Percentiles rank a stretch among this genome's conserved stretches.
These are phyloP conservation scores for Metschnikowia borealis DNA, from an alignment of 805 yeast species.

Conservation along the genomic window DNA sequence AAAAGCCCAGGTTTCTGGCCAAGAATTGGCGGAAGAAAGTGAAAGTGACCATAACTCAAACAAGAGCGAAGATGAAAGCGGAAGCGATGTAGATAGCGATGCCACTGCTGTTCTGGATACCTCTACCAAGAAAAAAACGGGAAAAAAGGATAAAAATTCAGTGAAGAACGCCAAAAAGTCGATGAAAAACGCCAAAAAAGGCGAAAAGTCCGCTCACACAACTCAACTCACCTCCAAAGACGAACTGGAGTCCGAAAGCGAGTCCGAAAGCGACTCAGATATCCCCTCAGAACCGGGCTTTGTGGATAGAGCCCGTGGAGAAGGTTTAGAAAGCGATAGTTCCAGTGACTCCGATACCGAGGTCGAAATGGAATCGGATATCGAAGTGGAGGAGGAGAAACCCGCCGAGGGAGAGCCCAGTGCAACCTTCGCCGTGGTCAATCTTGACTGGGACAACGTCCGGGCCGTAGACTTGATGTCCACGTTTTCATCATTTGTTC, in stretches of 20 bases:
- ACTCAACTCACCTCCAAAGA: background rate
- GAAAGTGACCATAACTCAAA: constrained; percentile 8
- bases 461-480: constrained; percentile 84
- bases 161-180: background rate
- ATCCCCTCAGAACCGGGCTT: constrained; percentile 6
- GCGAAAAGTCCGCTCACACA: background rate
- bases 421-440: constrained; percentile 80
- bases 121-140: background rate
- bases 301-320: constrained; percentile 68
- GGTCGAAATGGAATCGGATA: constrained; percentile 47
- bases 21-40: constrained; percentile 9
- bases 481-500: constrained; percentile 81
- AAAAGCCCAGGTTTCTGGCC: background rate
- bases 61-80: background rate
- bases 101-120: background rate
- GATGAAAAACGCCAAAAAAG: background rate
- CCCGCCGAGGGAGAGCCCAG: constrained; percentile 91
- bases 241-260: background rate
- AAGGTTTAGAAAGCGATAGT: constrained; percentile 29
- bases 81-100: background rate
- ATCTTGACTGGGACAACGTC: constrained; percentile 97
- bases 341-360: constrained; percentile 45
- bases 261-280: background rate
- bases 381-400: constrained; percentile 51
- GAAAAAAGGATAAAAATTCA: background rate